phyloP scores from a whole-genome alignment of 2,329 filamentous ascomycete genomes.

The Ceratocystis albifundus region DNA sequence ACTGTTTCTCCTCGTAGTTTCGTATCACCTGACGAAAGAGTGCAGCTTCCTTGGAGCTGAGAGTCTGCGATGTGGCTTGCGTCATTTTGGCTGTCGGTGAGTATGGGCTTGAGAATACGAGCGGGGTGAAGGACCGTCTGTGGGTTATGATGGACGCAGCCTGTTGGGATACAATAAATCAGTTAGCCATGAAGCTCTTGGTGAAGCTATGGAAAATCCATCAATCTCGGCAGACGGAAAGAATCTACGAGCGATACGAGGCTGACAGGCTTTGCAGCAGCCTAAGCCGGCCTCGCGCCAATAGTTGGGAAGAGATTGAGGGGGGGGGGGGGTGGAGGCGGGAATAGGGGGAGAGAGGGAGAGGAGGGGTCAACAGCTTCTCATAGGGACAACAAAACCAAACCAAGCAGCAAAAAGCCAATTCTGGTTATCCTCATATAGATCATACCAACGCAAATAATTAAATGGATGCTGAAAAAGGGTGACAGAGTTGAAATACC shows the following conservation, averaged over 20 bases:
- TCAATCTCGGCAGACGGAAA: too few relatives aligned
- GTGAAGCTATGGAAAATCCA: neutral
- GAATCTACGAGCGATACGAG: neutral
- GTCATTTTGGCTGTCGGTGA: constrained; percentile 42
- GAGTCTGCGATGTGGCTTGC: constrained; percentile 39
- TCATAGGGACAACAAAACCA: neutral
- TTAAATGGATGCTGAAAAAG: neutral
- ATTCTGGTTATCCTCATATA: neutral
- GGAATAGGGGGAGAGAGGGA: too few relatives aligned
- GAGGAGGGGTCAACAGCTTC: too few relatives aligned
- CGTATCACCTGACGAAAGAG: constrained; percentile 92
- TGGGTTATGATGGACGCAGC: constrained; percentile 2
- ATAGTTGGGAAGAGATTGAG: neutral
- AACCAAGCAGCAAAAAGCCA: neutral
- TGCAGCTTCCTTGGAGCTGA: constrained; percentile 78
- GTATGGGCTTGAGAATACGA: neutral
- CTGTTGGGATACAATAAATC: neutral
- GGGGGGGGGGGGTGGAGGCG: neutral
- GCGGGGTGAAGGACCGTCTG: neutral
- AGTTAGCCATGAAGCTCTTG: constrained; percentile 2
- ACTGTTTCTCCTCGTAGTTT: constrained; percentile 96
- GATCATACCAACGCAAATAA: neutral
- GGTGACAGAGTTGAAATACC: neutral
- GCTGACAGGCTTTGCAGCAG: constrained; percentile 1
- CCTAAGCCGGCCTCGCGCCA: neutral